Conservation (phyloP, 2,329 filamentous ascomycete genomes). For the Neofusicoccum sp. region DNA sequence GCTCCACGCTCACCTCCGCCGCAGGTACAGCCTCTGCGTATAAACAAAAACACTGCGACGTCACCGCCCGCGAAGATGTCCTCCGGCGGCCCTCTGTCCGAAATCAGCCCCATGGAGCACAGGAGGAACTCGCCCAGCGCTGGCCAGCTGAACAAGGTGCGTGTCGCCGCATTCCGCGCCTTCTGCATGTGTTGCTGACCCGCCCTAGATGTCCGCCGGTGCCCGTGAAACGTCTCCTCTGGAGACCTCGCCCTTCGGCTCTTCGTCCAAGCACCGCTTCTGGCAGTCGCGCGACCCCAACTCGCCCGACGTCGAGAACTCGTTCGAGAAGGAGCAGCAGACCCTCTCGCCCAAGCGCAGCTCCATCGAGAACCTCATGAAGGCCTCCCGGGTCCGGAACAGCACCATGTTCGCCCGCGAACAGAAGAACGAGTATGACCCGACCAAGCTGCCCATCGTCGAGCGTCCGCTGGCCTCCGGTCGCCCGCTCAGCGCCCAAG, state of each 20-base stretch:
- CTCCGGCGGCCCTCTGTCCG: conserved; percentile 75
- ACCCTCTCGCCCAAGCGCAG: conserved; percentile 74
- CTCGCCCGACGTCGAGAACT: conserved; percentile 71
- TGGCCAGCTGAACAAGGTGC: conserved; percentile 72
- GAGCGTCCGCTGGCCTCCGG: conserved; percentile 75
- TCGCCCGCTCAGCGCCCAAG: conserved; percentile 59
- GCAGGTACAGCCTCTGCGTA: conserved; percentile 75
- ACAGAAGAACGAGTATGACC: conserved; percentile 90
- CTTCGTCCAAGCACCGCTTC: conserved; percentile 79
- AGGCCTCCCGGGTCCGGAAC: conserved; percentile 93
- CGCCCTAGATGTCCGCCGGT: conserved; percentile 62
- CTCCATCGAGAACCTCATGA: conserved; percentile 93
- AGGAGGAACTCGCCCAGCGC: conserved; percentile 91
- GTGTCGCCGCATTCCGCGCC: conserved; percentile 25
- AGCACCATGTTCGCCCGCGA: conserved; percentile 95
- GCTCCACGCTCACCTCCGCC: not conserved
- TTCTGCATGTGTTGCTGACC: conserved; percentile 24
- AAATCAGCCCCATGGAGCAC: conserved; percentile 82
- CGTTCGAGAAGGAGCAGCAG: conserved; percentile 56
- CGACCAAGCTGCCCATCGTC: conserved; percentile 70
- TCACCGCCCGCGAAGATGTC: conserved; percentile 64
- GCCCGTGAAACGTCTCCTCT: conserved; percentile 77
- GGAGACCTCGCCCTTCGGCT: conserved; percentile 71
- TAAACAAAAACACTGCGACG: conserved; percentile 65
- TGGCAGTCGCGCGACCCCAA: conserved; percentile 73